Evolutionary conservation across 1,284 basidiomycete species (phyloP).

Genomic region (Apiotrichum akiyoshidainum): DNA sequence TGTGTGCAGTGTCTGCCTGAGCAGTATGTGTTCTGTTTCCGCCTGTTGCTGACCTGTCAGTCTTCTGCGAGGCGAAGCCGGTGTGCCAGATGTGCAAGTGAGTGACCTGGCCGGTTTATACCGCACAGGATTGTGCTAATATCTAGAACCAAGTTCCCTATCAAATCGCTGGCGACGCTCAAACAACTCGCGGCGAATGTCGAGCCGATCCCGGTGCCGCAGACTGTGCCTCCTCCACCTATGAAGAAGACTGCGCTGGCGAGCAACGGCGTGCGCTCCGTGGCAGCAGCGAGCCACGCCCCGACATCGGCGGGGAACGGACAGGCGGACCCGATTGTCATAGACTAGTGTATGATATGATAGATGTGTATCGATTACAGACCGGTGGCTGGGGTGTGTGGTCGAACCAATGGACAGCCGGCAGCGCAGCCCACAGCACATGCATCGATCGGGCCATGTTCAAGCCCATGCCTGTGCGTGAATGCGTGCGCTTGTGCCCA

Average conservation of each 20-base stretch:
- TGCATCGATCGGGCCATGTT: too few relatives aligned
- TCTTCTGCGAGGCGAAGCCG: slow-evolving; percentile 88
- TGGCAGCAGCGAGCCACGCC: not conserved
- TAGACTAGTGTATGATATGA: slow-evolving; percentile 5
- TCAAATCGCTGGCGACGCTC: slow-evolving; percentile 78
- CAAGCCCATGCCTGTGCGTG: too few relatives aligned
- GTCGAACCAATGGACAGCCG: not conserved
- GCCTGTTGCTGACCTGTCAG: slow-evolving; percentile 50
- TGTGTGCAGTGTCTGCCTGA: slow-evolving; percentile 93
- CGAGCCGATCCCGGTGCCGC: slow-evolving; percentile 38
- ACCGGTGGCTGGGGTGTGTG: not conserved
- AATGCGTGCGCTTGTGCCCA: too few relatives aligned
- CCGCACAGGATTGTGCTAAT: not conserved
- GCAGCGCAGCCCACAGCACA: not conserved
- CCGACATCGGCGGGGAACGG: not conserved
- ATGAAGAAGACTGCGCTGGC: slow-evolving; percentile 7
- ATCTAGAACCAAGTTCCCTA: slow-evolving; percentile 82
- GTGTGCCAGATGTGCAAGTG: slow-evolving; percentile 89
- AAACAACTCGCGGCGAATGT: slow-evolving; percentile 51
- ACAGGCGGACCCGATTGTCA: slow-evolving; percentile 2
- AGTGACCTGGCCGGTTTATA: slow-evolving; percentile 11
- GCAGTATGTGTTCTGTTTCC: slow-evolving; percentile 60
- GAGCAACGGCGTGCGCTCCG: not conserved
- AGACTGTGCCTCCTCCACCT: slow-evolving; percentile 23
- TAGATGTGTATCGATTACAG: slow-evolving; percentile 1